Evolutionary conservation across 2,329 filamentous ascomycete genomes (phyloP).

Genomic region (Raffaelea albimanens): DNA sequence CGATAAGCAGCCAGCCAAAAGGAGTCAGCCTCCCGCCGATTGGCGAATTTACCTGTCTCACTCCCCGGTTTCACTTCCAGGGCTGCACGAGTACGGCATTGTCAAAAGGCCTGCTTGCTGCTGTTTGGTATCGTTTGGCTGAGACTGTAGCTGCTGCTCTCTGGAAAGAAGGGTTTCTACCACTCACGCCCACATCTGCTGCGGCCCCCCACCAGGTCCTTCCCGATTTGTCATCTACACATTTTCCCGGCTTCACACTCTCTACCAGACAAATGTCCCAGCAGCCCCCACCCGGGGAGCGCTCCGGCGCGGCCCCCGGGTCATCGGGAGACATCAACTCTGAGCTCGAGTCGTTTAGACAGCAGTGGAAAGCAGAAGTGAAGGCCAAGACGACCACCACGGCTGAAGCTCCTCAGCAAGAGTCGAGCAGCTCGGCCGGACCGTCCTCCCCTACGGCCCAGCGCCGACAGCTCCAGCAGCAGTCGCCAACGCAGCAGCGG

Average conservation of each 20-base stretch:
- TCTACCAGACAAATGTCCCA: constrained; percentile 5
- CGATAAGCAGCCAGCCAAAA: too few species aligned
- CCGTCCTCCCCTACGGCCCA: constrained; percentile 3
- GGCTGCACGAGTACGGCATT: too few species aligned
- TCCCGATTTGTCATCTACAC: constrained; percentile 7
- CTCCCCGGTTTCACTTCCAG: too few species aligned
- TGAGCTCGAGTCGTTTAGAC: constrained; percentile 78
- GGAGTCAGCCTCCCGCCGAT: too few species aligned
- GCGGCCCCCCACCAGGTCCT: not conserved
- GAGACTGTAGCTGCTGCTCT: too few species aligned
- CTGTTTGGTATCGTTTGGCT: too few species aligned
- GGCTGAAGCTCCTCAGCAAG: constrained; percentile 4
- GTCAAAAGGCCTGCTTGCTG: too few species aligned
- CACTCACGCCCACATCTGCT: too few species aligned
- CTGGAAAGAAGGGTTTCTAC: too few species aligned
- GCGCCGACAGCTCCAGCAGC: constrained; percentile 1
- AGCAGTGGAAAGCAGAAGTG: constrained; percentile 80
- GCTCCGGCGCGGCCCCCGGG: too few species aligned
- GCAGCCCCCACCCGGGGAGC: not conserved
- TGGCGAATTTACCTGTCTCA: too few species aligned
- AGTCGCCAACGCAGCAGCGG: not conserved
- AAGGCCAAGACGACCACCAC: constrained; percentile 24
- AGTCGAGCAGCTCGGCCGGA: constrained; percentile 18
- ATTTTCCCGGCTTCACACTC: not conserved
- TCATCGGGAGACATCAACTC: constrained; percentile 34